Evolutionary conservation across 345 rosid genomes (phyloP).

Genomic region (Sonneratia alba): DNA sequence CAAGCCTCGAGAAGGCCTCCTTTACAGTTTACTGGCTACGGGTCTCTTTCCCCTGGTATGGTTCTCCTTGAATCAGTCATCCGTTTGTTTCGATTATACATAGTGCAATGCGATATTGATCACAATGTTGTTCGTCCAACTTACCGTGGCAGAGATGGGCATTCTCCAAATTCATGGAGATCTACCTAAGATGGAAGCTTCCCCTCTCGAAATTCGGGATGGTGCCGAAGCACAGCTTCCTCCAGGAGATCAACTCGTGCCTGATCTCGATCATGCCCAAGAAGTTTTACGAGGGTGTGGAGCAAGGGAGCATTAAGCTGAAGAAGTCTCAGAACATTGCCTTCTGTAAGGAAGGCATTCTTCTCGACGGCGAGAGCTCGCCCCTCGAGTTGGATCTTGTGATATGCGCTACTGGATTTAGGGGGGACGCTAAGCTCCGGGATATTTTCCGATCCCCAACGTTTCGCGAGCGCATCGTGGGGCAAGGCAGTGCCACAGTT

Average conservation of each 20-base stretch:
- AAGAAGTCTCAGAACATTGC: conserved; percentile 27
- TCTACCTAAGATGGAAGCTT: conserved; percentile 20
- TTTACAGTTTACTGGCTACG: conserved; percentile 23
- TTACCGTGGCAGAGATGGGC: conserved; percentile 20
- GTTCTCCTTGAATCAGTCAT: background rate
- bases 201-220: conserved; percentile 26
- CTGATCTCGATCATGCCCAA: conserved; percentile 15
- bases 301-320: conserved; percentile 34
- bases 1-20: conserved; percentile 40
- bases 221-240: conserved; percentile 33
- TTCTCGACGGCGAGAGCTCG: conserved; percentile 12
- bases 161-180: conserved; percentile 26
- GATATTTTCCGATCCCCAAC: conserved; percentile 17
- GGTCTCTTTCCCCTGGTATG: conserved; percentile 30
- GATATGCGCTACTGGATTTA: conserved; percentile 31
- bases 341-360: conserved; percentile 25
- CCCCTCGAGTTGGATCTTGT: conserved; percentile 23
- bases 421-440: conserved; percentile 27
- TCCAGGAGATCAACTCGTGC: conserved; percentile 20
- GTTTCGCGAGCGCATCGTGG: conserved; percentile 17
- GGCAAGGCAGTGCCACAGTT: conserved; percentile 18
- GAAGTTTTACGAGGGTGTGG: conserved; percentile 26
- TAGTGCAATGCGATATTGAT: background rate
- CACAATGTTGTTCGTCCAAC: background rate
- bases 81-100: no score